phyloP scores from a whole-genome alignment of 2,329 filamentous ascomycete genomes.

The Alternaria hordeiaustralica region DNA sequence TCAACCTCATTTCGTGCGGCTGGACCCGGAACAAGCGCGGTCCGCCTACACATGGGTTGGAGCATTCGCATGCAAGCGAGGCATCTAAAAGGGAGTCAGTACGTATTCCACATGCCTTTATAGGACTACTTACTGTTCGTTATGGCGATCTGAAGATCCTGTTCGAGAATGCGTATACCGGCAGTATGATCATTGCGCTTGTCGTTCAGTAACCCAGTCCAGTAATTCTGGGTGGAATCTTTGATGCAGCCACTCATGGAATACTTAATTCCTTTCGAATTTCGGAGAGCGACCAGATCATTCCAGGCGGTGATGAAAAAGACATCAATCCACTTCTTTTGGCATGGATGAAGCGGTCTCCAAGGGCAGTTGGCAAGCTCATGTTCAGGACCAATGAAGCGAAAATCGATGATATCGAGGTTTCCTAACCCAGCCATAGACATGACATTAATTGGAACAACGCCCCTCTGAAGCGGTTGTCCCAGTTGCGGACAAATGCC shows the following conservation, averaged over 20 bases:
- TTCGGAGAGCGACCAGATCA: not conserved
- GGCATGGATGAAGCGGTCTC: slow-evolving; percentile 17
- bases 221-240: slow-evolving; percentile 9
- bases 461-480: not conserved
- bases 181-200: not conserved
- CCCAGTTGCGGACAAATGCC: not conserved
- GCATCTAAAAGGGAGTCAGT: not conserved
- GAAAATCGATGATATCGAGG: slow-evolving; percentile 20
- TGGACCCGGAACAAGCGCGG: not conserved
- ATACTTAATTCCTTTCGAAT: not conserved
- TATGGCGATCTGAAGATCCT: not conserved
- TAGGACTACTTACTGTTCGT: not conserved
- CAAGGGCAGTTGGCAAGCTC: slow-evolving; percentile 17
- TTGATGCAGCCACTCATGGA: slow-evolving; percentile 22
- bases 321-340: slow-evolving; percentile 22
- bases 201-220: slow-evolving; percentile 14
- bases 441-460: not conserved
- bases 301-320: slow-evolving; percentile 16
- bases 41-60: slow-evolving; percentile 7
- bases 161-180: not conserved
- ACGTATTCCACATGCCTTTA: not conserved
- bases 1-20: slow-evolving; percentile 3
- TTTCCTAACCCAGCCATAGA: not conserved
- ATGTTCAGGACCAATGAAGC: slow-evolving; percentile 28
- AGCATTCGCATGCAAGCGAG: slow-evolving; percentile 12